Conservation (phyloP, 257 asterid genomes). For the Nicotiana tomentosiformis region DNA sequence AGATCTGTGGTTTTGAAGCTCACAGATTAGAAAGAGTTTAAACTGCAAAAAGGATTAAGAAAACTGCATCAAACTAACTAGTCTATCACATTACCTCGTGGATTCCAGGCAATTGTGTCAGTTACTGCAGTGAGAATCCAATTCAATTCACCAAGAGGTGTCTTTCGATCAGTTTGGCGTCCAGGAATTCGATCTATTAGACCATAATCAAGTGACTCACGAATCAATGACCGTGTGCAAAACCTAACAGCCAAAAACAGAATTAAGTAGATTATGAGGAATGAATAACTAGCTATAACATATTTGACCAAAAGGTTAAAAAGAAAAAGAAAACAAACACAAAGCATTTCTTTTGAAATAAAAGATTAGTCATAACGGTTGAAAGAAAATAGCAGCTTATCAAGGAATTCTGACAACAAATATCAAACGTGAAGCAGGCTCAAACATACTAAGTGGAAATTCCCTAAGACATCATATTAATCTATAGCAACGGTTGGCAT, state of each 20-base stretch:
- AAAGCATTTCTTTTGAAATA: background rate
- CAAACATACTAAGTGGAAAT: background rate
- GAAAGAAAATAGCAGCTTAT: background rate
- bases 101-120: constrained; percentile 99
- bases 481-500: background rate
- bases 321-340: background rate
- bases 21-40: constrained; percentile 8
- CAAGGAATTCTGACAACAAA: background rate
- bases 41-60: background rate
- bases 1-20: constrained; percentile 53
- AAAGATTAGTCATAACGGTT: background rate
- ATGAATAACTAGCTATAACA: background rate
- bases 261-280: background rate
- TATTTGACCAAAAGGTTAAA: background rate
- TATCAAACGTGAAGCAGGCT: background rate
- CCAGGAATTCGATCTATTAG: constrained; percentile 96
- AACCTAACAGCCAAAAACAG: constrained; percentile 41
- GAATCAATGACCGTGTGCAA: constrained; percentile 78
- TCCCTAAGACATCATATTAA: background rate
- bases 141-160: constrained; percentile 97
- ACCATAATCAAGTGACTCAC: constrained; percentile 75
- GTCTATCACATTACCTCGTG: constrained; percentile 62
- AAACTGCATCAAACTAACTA: background rate
- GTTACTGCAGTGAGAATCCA: constrained; percentile 99
- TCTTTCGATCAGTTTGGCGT: constrained; percentile 95